Conservation (phyloP, 2,329 filamentous ascomycete species). For the Scortechinia acanthostroma region DNA sequence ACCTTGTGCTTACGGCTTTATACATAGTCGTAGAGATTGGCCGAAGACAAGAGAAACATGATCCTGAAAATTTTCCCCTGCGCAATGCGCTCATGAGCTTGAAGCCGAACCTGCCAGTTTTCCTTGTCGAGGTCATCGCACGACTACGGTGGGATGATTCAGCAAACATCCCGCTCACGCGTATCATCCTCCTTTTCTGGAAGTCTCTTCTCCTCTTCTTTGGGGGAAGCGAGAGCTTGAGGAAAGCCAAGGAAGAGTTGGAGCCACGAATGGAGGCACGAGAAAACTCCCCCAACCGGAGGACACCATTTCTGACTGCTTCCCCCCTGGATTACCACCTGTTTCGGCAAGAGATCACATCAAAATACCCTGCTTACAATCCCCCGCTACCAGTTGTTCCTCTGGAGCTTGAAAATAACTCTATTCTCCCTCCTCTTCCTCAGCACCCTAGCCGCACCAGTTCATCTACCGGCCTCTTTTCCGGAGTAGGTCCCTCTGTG, state of each 20-base stretch:
- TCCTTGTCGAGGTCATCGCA: conserved; percentile 14
- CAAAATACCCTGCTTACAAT: conserved; percentile 94
- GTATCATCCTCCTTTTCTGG: conserved; percentile 81
- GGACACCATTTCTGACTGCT: conserved; percentile 61
- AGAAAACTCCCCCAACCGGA: conserved; percentile 37
- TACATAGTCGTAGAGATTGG: conserved; percentile 30
- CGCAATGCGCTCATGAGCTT: conserved; percentile 13
- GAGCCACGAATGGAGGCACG: conserved; percentile 49
- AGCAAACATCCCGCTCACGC: conserved; percentile 31
- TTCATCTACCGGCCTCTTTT: conserved; percentile 44
- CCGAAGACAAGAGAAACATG: conserved; percentile 19
- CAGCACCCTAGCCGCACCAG: conserved; percentile 63
- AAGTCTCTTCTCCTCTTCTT: conserved; percentile 83
- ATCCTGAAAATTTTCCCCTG: conserved; percentile 12
- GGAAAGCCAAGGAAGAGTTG: conserved; percentile 67
- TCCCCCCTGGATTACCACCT: conserved; percentile 93
- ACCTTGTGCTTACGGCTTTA: conserved; percentile 28
- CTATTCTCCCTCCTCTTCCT: conserved; percentile 77
- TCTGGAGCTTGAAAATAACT: conserved; percentile 83
- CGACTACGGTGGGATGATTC: conserved; percentile 36
- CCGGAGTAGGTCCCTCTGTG: conserved; percentile 37
- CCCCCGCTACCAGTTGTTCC: conserved; percentile 78
- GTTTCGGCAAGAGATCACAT: conserved; percentile 92
- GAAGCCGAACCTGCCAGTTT: conserved; percentile 37
- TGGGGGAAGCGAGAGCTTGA: conserved; percentile 69